Evolutionary conservation across 2,329 filamentous ascomycete genomes (phyloP).

Genomic region (Podosphaera xanthii): DNA sequence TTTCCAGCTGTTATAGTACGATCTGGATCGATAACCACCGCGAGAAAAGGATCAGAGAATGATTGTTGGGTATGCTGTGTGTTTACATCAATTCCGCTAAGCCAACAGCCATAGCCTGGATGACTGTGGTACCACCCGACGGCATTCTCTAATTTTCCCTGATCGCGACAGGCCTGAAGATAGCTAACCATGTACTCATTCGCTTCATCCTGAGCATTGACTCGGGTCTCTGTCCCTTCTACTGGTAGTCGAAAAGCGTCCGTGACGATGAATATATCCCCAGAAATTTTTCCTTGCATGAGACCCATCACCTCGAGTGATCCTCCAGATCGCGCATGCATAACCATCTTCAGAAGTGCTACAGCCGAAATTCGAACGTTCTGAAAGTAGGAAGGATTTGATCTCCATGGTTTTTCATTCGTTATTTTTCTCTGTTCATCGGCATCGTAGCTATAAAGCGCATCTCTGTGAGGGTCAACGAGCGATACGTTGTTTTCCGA

Average conservation of each 20-base stretch:
- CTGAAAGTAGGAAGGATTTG: slow-evolving; percentile 73
- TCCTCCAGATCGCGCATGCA: slow-evolving; percentile 92
- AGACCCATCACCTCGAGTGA: slow-evolving; percentile 89
- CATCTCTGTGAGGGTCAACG: slow-evolving; percentile 69
- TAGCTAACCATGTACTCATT: slow-evolving; percentile 95
- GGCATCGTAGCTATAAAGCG: slow-evolving; percentile 66
- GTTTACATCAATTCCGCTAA: slow-evolving; percentile 82
- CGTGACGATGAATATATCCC: slow-evolving; percentile 71
- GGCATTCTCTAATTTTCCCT: slow-evolving; percentile 65
- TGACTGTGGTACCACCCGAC: slow-evolving; percentile 98
- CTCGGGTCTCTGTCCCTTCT: slow-evolving; percentile 92
- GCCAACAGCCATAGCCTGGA: slow-evolving; percentile 94
- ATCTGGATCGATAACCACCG: slow-evolving; percentile 90
- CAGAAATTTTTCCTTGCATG: slow-evolving; percentile 85
- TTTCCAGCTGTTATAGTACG: slow-evolving; percentile 85
- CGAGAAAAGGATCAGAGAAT: slow-evolving; percentile 76
- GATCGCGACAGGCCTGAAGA: slow-evolving; percentile 51
- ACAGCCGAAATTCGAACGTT: slow-evolving; percentile 81
- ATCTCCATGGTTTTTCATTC: slow-evolving; percentile 48
- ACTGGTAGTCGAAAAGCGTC: slow-evolving; percentile 87
- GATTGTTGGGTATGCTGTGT: slow-evolving; percentile 73
- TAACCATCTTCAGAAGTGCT: slow-evolving; percentile 94
- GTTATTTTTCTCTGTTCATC: slow-evolving; percentile 43
- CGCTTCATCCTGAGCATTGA: slow-evolving; percentile 86
- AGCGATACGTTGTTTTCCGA: slow-evolving; percentile 68